Percentiles rank a stretch among this genome's conserved stretches.
phyloP scores from a whole-genome alignment of 1,284 basidiomycete genomes.

The Agroathelia rolfsii region DNA sequence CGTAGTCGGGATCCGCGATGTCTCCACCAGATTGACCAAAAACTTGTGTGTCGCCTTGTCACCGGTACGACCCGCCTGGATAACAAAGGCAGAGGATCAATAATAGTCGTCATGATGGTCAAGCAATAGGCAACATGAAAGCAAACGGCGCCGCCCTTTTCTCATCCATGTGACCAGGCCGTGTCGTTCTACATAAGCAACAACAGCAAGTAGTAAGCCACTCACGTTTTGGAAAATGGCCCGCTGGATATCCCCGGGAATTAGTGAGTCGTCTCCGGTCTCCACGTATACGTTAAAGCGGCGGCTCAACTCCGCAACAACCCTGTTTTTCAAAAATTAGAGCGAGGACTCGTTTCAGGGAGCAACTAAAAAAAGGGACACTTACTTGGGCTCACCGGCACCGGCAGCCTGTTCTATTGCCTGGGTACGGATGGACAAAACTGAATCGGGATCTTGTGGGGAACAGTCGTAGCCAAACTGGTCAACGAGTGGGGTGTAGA shows the following conservation, averaged over 20 bases:
- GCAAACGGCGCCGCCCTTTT: no score
- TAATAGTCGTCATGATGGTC: no score
- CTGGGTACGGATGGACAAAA: conserved; percentile 67
- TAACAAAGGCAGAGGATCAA: no score
- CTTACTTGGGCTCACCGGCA: conserved; percentile 51
- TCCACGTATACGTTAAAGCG: conserved; percentile 70
- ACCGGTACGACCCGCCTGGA: conserved; percentile 61
- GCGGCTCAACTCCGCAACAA: conserved; percentile 61
- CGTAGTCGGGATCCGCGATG: conserved; percentile 65
- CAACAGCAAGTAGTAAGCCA: conserved; percentile 9
- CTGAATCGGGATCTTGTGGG: conserved; percentile 64
- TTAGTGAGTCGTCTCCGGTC: conserved; percentile 68
- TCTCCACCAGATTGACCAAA: conserved; percentile 55
- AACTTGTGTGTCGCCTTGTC: conserved; percentile 74
- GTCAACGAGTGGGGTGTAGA: conserved; percentile 76
- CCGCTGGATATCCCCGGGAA: conserved; percentile 69
- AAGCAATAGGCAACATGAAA: no score
- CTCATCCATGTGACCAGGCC: no score
- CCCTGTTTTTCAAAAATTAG: conserved; percentile 29
- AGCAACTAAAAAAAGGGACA: conserved; percentile 1
- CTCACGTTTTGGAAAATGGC: conserved; percentile 42
- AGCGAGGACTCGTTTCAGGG: background rate
- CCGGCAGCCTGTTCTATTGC: conserved; percentile 63
- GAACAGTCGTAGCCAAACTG: conserved; percentile 75
- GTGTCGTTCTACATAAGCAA: no score